These are phyloP conservation scores for Camellia oleifera DNA, from an alignment of 179 eudicot species.

Conservation along the genomic window DNA sequence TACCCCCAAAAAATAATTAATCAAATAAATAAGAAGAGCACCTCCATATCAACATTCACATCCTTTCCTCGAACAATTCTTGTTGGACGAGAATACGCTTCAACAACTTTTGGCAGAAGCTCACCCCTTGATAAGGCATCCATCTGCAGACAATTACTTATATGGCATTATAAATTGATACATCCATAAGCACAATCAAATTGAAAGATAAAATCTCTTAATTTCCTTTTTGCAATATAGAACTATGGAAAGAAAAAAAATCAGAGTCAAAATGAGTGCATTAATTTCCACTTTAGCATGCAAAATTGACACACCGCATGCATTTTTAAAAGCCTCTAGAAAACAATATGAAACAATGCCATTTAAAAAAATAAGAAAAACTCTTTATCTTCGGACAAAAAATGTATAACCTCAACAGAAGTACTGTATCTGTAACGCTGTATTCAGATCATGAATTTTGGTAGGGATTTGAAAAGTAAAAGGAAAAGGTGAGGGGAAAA, in stretches of 20 bases:
- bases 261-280: neutral
- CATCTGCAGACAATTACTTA: slow-evolving; percentile 47
- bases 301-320: neutral
- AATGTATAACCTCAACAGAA: neutral
- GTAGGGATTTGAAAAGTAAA: no score
- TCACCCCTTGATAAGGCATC: slow-evolving; percentile 65
- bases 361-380: neutral
- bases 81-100: slow-evolving; percentile 97
- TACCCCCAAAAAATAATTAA: no score
- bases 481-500: no score
- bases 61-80: slow-evolving; percentile 97
- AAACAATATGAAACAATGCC: no score
- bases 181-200: neutral
- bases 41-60: slow-evolving; percentile 50
- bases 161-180: neutral
- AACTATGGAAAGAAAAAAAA: neutral
- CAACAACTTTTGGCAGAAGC: slow-evolving; percentile 75
- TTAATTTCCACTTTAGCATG: neutral
- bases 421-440: no score
- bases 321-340: neutral
- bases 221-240: neutral
- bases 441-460: no score
- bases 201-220: neutral
- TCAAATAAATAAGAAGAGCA: slow-evolving; percentile 15
- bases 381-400: no score